Conservation (phyloP, 768 basidiomycete species). For the Cystofilobasidium macerans region DNA sequence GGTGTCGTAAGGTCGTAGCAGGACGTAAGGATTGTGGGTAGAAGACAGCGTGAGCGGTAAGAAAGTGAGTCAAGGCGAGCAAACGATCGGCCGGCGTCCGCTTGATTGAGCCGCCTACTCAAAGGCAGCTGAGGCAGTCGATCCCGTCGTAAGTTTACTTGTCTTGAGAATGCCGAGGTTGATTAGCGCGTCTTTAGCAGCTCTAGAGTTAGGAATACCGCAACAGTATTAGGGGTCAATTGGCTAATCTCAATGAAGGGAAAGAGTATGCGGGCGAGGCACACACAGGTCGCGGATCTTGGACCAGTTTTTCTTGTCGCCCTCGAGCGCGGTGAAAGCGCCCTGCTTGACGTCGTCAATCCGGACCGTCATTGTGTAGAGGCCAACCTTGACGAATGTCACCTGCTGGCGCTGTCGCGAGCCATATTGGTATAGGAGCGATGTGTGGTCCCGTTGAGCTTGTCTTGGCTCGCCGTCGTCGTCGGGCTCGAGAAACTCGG, state of each 20-base stretch:
- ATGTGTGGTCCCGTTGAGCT: neutral
- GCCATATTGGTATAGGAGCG: neutral
- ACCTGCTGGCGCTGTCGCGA: neutral
- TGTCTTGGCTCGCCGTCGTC: neutral
- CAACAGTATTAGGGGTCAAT: neutral
- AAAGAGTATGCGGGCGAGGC: neutral
- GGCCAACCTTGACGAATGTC: neutral
- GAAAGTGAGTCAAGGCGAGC: too few species aligned
- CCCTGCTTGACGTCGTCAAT: neutral
- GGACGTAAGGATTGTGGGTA: too few species aligned
- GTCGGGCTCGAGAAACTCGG: neutral
- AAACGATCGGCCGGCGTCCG: too few species aligned
- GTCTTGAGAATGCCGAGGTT: neutral
- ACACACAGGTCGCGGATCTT: neutral
- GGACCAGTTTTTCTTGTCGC: neutral
- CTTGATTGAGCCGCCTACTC: too few species aligned
- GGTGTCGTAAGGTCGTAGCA: too few species aligned
- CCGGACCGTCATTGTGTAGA: neutral
- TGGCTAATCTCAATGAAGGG: neutral
- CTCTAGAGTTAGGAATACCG: neutral
- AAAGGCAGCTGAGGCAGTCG: too few species aligned
- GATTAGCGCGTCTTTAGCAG: neutral
- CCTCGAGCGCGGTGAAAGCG: slow-evolving; percentile 1
- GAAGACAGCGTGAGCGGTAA: too few species aligned
- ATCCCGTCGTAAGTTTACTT: too few species aligned